Evolutionary conservation across 768 basidiomycete genomes (phyloP).

Genomic region (Mycena chlorophos): DNA sequence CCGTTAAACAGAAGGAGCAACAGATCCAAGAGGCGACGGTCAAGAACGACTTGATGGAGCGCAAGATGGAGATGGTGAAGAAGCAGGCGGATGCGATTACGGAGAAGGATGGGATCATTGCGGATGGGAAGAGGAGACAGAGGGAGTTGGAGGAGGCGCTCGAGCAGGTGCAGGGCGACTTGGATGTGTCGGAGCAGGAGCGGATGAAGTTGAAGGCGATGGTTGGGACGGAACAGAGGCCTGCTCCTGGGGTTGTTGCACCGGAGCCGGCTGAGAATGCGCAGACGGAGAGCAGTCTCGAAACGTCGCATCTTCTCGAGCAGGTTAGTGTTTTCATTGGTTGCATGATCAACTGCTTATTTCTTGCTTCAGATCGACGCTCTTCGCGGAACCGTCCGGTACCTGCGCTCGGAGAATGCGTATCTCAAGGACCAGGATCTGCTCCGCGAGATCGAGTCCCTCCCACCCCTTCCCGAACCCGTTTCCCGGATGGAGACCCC

Average conservation of each 20-base stretch:
- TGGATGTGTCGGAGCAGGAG: conserved; percentile 86
- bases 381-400: conserved; percentile 87
- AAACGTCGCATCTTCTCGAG: conserved; percentile 85
- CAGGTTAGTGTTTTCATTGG: conserved; percentile 52
- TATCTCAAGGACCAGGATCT: conserved; percentile 93
- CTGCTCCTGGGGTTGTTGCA: conserved; percentile 28
- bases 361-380: conserved; percentile 71
- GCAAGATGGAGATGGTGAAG: conserved; percentile 87
- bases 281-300: conserved; percentile 76
- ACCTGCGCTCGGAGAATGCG: conserved; percentile 90
- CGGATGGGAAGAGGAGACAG: conserved; percentile 85
- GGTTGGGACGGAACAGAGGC: conserved; percentile 66
- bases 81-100: conserved; percentile 83
- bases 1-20: conserved; percentile 87
- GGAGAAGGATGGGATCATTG: conserved; percentile 78
- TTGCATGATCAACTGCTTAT: conserved; percentile 9
- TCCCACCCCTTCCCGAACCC: conserved; percentile 64
- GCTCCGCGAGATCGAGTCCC: conserved; percentile 73
- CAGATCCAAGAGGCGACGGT: conserved; percentile 83
- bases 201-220: conserved; percentile 77
- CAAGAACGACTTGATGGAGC: conserved; percentile 94
- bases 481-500: conserved; percentile 58
- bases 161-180: conserved; percentile 87
- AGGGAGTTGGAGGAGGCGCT: conserved; percentile 90
- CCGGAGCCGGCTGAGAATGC: conserved; percentile 57